Percentiles rank a stretch among this genome's conserved stretches.
These are phyloP conservation scores for Poteriospumella lacustris DNA, from an alignment of 108 stramenopile genomes.

Conservation along the genomic window DNA sequence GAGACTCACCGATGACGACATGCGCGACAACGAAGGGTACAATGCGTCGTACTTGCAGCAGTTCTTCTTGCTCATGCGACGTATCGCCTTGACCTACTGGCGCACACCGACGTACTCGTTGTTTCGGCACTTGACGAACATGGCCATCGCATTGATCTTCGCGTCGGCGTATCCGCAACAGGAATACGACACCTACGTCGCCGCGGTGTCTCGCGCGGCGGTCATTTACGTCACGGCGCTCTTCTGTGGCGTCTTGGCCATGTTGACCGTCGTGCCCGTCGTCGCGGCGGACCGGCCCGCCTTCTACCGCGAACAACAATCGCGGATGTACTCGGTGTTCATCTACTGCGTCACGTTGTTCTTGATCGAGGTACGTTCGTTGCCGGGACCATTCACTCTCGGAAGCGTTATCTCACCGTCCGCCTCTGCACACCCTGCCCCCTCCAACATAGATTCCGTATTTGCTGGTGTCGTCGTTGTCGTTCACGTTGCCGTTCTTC, in stretches of 20 bases:
- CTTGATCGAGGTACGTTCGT: slow-evolving; percentile 12
- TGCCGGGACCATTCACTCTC: too few species aligned
- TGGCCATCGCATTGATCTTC: slow-evolving; percentile 44
- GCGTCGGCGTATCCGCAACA: slow-evolving; percentile 32
- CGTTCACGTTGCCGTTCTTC: slow-evolving; percentile 18
- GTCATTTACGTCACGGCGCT: slow-evolving; percentile 45
- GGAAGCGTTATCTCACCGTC: too few species aligned
- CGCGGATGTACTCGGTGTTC: slow-evolving; percentile 24
- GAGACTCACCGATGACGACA: slow-evolving; percentile 3
- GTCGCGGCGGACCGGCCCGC: slow-evolving; percentile 43
- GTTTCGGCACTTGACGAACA: slow-evolving; percentile 31
- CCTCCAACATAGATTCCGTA: background rate
- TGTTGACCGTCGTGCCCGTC: slow-evolving; percentile 38
- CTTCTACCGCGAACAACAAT: slow-evolving; percentile 48
- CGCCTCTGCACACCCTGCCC: too few species aligned
- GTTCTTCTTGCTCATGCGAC: background rate
- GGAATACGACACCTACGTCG: slow-evolving; percentile 37
- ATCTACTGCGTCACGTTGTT: background rate
- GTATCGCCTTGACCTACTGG: slow-evolving; percentile 37
- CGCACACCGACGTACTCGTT: slow-evolving; percentile 53
- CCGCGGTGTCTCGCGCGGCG: slow-evolving; percentile 17
- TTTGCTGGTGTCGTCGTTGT: background rate
- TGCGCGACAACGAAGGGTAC: background rate
- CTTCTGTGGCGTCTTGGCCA: slow-evolving; percentile 41
- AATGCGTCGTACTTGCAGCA: slow-evolving; percentile 27